These are phyloP conservation scores for Decorospora gaudefroyi DNA, from an alignment of 2,329 filamentous ascomycete genomes.

Conservation along the genomic window DNA sequence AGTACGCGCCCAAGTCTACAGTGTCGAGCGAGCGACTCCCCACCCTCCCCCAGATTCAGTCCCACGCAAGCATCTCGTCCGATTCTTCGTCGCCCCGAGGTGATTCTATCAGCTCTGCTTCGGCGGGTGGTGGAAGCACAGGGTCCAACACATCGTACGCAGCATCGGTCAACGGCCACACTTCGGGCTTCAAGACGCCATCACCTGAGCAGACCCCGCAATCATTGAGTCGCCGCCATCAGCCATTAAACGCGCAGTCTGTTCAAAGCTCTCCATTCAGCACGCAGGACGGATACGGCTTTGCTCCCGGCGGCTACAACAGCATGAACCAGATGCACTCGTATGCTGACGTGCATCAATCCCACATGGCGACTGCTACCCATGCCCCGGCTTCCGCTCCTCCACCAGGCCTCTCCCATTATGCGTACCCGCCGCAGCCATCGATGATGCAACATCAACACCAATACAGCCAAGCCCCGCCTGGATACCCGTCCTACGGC, in stretches of 20 bases:
- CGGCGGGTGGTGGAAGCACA: conserved; percentile 54
- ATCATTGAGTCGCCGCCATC: conserved; percentile 42
- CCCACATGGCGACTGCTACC: conserved; percentile 77
- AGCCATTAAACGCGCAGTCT: conserved; percentile 46
- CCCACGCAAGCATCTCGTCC: conserved; percentile 66
- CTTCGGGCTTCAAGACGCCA: conserved; percentile 72
- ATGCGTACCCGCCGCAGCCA: conserved; percentile 71
- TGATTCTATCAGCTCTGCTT: conserved; percentile 69
- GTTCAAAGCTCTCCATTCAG: conserved; percentile 49
- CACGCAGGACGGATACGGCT: conserved; percentile 47
- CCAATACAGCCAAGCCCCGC: conserved; percentile 64
- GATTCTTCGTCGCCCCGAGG: conserved; percentile 75
- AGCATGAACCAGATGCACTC: conserved; percentile 81
- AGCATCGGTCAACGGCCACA: conserved; percentile 58
- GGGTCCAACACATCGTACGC: conserved; percentile 62
- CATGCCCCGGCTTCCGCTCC: conserved; percentile 77
- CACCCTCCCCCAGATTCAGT: conserved; percentile 69
- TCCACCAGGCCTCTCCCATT: conserved; percentile 73
- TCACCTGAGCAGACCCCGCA: conserved; percentile 68
- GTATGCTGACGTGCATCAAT: conserved; percentile 82
- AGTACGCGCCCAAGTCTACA: conserved; percentile 66
- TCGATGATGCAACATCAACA: conserved; percentile 71
- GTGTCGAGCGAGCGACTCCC: conserved; percentile 76
- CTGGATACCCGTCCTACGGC: conserved; percentile 69
- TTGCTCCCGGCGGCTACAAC: conserved; percentile 48